These are phyloP conservation scores for Candolleomyces eurysporus DNA, from an alignment of 768 basidiomycete genomes.

Conservation along the genomic window DNA sequence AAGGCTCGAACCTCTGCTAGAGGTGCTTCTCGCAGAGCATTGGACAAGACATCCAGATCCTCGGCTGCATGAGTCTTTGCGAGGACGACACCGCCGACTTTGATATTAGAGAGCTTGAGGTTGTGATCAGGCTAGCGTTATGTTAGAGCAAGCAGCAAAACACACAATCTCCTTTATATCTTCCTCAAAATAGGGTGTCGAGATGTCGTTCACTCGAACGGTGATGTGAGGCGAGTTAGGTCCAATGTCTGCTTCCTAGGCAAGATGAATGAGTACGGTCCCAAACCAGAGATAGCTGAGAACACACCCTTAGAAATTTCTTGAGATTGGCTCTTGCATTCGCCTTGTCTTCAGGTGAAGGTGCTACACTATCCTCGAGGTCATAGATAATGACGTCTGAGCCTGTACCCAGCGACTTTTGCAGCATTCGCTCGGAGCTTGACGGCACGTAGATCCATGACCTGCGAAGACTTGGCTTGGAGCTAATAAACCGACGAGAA, in stretches of 20 bases:
- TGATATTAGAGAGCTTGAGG: conserved; percentile 28
- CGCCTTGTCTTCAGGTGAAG: conserved; percentile 58
- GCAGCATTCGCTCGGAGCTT: conserved; percentile 77
- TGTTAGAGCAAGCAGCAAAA: neutral
- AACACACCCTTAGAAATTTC: conserved; percentile 52
- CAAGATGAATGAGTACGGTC: neutral
- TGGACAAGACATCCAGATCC: conserved; percentile 64
- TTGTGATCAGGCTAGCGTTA: neutral
- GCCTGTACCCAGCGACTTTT: conserved; percentile 61
- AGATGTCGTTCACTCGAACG: conserved; percentile 67
- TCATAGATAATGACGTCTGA: conserved; percentile 86
- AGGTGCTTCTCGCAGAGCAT: conserved; percentile 36
- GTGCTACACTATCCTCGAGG: conserved; percentile 83
- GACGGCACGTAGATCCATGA: conserved; percentile 82
- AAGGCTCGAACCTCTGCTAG: conserved; percentile 20
- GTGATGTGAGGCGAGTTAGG: conserved; percentile 51
- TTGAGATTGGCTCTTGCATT: conserved; percentile 54
- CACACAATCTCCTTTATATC: conserved; percentile 63
- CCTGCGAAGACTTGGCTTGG: conserved; percentile 31
- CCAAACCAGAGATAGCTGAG: conserved; percentile 13
- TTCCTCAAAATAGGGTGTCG: conserved; percentile 61
- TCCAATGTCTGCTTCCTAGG: conserved; percentile 18
- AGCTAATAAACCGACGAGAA: neutral
- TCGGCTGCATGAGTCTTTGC: conserved; percentile 77
- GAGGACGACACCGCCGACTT: conserved; percentile 68